Base-by-base conservation (phyloP, 2,329 filamentous ascomycete species). In the Lachnellula occidentalis region DNA sequence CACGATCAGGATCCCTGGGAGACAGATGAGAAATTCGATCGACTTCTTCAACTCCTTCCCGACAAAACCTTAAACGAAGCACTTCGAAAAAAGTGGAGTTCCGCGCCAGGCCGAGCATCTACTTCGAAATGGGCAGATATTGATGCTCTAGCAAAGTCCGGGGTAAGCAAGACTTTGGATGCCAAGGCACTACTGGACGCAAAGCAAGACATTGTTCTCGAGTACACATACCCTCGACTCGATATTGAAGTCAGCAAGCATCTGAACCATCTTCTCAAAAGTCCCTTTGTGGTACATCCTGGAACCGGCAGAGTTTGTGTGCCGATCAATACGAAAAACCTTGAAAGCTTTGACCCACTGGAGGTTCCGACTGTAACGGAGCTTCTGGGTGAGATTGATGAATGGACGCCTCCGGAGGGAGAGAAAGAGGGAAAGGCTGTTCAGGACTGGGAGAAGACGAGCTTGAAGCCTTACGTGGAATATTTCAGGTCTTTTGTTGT, bases 221-320 rank as follows among this genome's bases (percentile, higher is more conserved):
- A 99, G 73, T 97, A 99, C 74, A 96, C 94, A 6, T 99, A 99
- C 72, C 94, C 94, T 3, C 87, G 94, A 39, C 87, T 99, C 52
- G 94, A 99, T 77, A 92, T 94, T 58, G 91, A 96, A 72, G 94
- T 99, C 69, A 94, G 88, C 68, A 97, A 97, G 78, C 96, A 96
- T 70, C 83, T 95, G 54, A 97, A 96, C 75, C 94, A 99, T 79
- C 83, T 99, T 79, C 85, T 99, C 64, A 99, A 99, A 71, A 92
- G 87, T 58, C 94, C 94, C 0, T 99, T 99, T 67, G 92, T 96
- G 57, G 86, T 99, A 37, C 94, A 99, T 70, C 94, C 94, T 0
- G 91, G 91, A 17, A 99, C 94, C 0, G 92, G 94, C 1, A 78
- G 92, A 52, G 90, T 99, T 6, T 99, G 94, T 74, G 94, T 99